Percentiles rank a stretch among this genome's conserved stretches.
Conservation (phyloP, 495 filamentous ascomycete species). For the Pseudoneurospora amorphoporcata region DNA sequence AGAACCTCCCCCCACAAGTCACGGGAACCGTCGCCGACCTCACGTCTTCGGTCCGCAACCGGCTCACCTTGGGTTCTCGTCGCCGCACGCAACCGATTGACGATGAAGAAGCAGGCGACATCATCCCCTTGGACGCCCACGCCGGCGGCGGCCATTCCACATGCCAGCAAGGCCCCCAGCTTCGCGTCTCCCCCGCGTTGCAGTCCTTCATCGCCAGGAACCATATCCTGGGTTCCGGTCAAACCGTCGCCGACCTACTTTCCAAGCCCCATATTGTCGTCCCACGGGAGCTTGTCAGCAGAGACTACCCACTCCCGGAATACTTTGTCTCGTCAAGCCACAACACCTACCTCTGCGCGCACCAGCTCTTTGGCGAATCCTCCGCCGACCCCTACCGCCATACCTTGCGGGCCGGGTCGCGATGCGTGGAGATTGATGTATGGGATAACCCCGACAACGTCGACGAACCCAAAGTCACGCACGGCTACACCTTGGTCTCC, state of each 20-base stretch:
- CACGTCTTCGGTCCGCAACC: not conserved
- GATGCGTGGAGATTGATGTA: constrained; percentile 50
- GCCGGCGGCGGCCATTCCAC: constrained; percentile 40
- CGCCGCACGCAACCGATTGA: constrained; percentile 10
- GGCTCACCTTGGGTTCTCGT: not conserved
- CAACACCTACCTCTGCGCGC: constrained; percentile 54
- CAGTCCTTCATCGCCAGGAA: constrained; percentile 32
- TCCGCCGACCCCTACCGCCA: constrained; percentile 37
- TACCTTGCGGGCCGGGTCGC: constrained; percentile 36
- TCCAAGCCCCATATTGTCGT: constrained; percentile 35
- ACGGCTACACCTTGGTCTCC: constrained; percentile 45
- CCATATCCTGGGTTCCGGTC: constrained; percentile 25
- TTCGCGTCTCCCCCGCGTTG: constrained; percentile 38
- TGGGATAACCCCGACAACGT: constrained; percentile 39
- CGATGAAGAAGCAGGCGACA: constrained; percentile 42
- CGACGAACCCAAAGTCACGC: constrained; percentile 45
- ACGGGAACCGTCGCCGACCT: not conserved
- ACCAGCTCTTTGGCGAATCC: constrained; percentile 42
- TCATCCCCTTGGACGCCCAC: constrained; percentile 31
- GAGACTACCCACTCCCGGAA: constrained; percentile 39
- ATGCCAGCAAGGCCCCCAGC: constrained; percentile 13
- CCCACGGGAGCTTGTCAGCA: constrained; percentile 29
- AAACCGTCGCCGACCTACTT: constrained; percentile 26
- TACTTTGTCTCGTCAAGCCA: constrained; percentile 66
- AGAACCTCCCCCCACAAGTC: not conserved